Base-by-base conservation (phyloP, 345 rosid species). In the Aquilaria malaccensis region DNA sequence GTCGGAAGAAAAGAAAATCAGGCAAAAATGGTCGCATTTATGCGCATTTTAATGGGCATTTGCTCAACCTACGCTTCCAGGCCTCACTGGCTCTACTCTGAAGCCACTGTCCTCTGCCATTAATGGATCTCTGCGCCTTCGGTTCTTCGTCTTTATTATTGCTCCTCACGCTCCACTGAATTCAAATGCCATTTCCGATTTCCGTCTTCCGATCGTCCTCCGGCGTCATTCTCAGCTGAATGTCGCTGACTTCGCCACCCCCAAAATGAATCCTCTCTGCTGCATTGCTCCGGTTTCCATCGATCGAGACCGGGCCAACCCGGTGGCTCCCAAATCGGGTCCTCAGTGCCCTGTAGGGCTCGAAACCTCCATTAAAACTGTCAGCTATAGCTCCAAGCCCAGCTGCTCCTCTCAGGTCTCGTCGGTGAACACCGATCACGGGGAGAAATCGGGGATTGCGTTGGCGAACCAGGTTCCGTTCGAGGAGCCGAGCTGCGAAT, bases 201-300 rank as follows among this genome's bases (percentile, higher is more conserved):
- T 68, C 33, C 75, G 52, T 52, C 65, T 45, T 63, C 58, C 63
- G 47, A 11, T 58, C 48, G 13, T 30, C 54, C 59, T 65, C 32
- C 30, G 30, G 30, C 50, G 13, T 49, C 46, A 29, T 59, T 55
- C 22, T 11, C 43, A 5, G 11, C 37, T 56, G 47, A 43, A 59
- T 60, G 13, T 14, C 56, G 61, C 47, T 56, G 30, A 30, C 55
- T 64, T 49, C 15, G 45, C 12, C 41, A 33, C 41, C 49, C 14
- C n/a, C 13, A 50, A 33, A 58, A 87, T 91, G 97, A 94, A 94
- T 79, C 99, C 99, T 55, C 87, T 94, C 55, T 94, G 99, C 87
- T 94, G 99, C 97, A 94, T 94, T 94, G 97, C 99, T 77, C 99
- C 97, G 50, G 96, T 94, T 52, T 91, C 97, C 58, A 74, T 91